Percentiles rank a stretch among this genome's conserved stretches.
These are phyloP conservation scores for Lichtheimia corymbifera DNA, from an alignment of 371 early-diverging fungal species.

Conservation along the genomic window DNA sequence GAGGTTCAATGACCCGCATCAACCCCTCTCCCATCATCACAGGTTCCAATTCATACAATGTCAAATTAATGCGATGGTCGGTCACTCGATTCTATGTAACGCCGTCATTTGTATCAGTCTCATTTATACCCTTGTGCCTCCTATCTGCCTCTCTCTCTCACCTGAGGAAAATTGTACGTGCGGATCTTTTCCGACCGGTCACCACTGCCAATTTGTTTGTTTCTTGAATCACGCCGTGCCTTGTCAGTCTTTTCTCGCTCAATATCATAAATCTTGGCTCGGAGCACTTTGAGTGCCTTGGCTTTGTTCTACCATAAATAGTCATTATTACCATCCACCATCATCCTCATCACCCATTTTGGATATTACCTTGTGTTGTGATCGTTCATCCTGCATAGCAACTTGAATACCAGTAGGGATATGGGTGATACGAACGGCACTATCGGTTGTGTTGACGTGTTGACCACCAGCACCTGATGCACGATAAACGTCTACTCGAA, in stretches of 20 bases:
- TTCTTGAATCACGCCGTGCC: slow-evolving; percentile 65
- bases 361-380: slow-evolving; percentile 70
- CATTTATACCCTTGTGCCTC: neutral
- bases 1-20: slow-evolving; percentile 53
- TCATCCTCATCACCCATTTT: too few species aligned
- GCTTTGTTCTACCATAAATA: slow-evolving; percentile 69
- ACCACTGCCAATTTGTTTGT: slow-evolving; percentile 69
- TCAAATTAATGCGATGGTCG: slow-evolving; percentile 82
- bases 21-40: slow-evolving; percentile 63
- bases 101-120: neutral
- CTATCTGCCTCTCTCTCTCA: slow-evolving; percentile 2
- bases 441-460: slow-evolving; percentile 96
- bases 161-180: slow-evolving; percentile 84
- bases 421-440: slow-evolving; percentile 93
- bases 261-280: slow-evolving; percentile 77
- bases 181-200: slow-evolving; percentile 85
- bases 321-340: neutral
- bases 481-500: slow-evolving; percentile 77
- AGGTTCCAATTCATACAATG: slow-evolving; percentile 69
- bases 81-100: slow-evolving; percentile 71
- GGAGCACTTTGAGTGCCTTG: slow-evolving; percentile 82
- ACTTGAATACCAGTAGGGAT: slow-evolving; percentile 88
- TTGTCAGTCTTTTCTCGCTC: slow-evolving; percentile 61
- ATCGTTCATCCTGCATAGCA: slow-evolving; percentile 89
- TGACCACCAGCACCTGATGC: slow-evolving; percentile 88